Evolutionary conservation across 106 monocot species (phyloP), one percentile per base, ranked within the genome.

Genomic region (Dioscorea zingiberensis): DNA sequence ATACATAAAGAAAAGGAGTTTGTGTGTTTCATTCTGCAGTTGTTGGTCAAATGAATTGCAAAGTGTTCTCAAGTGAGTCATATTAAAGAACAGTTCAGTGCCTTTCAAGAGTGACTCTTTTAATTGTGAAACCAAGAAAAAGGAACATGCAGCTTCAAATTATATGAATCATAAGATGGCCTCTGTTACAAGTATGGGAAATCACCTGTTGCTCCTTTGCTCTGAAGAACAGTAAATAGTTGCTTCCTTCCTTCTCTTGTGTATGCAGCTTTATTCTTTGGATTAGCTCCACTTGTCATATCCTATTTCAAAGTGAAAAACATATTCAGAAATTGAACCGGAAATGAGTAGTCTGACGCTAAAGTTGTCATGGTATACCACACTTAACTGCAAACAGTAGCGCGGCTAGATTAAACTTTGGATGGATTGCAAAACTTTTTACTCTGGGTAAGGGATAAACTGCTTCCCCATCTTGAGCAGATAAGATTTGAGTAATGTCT

Each of bases 221-320:
- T 84, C 80, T 98, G 92, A 17, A 98, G 92, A 76, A 98, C 86
- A 10, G 97, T 74, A 79, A 98, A 98, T 5, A 98, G 81, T 62
- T 98, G 92, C 63, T 86, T 98, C 53, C 97, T 86, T 67, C 92
- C 92, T 54, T 98, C 97, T 64, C 97, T 84, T 74, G 97, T 92
- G 70, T 82, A 86, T 56, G 86, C 86, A 71, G 88, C 81, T 73
- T 73, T 80, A 45, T 77, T 89, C 74, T 93, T 92, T 44, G 72
- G 27, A 79, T 77, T 70, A 32, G 88, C 89, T 58, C 62, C 75
- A 65, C 73, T 65, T 24, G 80, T 27, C 38, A 77, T 65, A 76
- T 92, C 88, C 92, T 98, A 72, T 30, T 67, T 49, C 27, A 71
- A 60, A 48, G 22, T 23, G 48, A 58, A 16, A 21, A 65, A 10